Conservation (phyloP, 2,329 filamentous ascomycete genomes). For the Emmonsiellopsis sp. region DNA sequence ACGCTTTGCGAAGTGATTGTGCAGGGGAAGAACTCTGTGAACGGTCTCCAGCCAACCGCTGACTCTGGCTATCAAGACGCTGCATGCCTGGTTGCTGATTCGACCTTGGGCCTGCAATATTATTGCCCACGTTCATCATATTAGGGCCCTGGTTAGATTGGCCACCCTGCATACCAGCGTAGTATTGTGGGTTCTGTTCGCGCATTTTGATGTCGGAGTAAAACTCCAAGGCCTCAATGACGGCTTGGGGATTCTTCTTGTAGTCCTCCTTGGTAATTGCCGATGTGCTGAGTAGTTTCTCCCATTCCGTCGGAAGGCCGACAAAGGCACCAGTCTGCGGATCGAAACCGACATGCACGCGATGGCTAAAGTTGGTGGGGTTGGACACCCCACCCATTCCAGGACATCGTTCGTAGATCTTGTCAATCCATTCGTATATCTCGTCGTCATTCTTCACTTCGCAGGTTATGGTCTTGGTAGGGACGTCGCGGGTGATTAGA, state of each 20-base stretch:
- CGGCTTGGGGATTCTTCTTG: conserved; percentile 85
- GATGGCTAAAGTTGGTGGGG: conserved; percentile 94
- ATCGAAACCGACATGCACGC: conserved; percentile 95
- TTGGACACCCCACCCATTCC: conserved; percentile 98
- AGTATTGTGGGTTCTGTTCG: conserved; percentile 53
- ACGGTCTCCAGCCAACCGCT: conserved; percentile 18
- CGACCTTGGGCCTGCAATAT: conserved; percentile 61
- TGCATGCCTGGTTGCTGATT: conserved; percentile 40
- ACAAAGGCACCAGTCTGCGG: conserved; percentile 92
- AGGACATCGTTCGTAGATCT: conserved; percentile 91
- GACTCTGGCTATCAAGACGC: conserved; percentile 36
- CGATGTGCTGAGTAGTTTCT: conserved; percentile 88
- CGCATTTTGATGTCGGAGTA: conserved; percentile 61
- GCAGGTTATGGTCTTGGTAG: conserved; percentile 77
- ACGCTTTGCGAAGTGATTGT: conserved; percentile 39
- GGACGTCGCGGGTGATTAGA: conserved; percentile 68
- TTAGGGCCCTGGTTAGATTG: conserved; percentile 44
- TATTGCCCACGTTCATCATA: conserved; percentile 45
- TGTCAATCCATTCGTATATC: conserved; percentile 97
- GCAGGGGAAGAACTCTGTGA: conserved; percentile 26
- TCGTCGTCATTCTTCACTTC: conserved; percentile 94
- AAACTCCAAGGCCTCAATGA: conserved; percentile 58
- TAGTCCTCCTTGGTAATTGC: conserved; percentile 98
- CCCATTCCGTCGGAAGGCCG: conserved; percentile 91
- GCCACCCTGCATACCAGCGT: conserved; percentile 53